phyloP scores from a whole-genome alignment of 2,329 filamentous ascomycete genomes.

The Coniochaeta hoffmannii region DNA sequence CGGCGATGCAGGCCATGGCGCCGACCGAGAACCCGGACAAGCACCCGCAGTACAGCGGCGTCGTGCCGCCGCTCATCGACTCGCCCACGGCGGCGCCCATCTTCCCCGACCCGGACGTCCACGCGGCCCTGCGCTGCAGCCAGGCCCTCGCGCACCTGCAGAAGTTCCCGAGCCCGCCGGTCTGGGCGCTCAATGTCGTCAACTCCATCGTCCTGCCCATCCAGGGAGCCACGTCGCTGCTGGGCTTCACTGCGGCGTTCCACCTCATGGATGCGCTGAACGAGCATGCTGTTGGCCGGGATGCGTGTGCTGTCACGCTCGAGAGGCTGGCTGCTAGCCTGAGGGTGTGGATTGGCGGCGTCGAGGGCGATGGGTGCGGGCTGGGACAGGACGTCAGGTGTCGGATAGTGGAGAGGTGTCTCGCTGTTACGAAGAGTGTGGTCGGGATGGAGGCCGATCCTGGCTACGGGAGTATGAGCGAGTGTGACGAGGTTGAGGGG shows the following conservation, averaged over 20 bases:
- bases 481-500: conserved; percentile 30
- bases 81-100: conserved; percentile 29
- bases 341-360: conserved; percentile 53
- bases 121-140: conserved; percentile 51
- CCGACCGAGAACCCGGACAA: conserved; percentile 28
- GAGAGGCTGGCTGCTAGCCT: conserved; percentile 51
- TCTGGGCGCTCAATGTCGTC: conserved; percentile 39
- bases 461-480: conserved; percentile 52
- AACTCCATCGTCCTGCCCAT: conserved; percentile 37
- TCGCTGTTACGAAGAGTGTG: conserved; percentile 46
- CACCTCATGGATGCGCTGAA: conserved; percentile 49
- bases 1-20: conserved; percentile 45
- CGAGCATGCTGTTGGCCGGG: conserved; percentile 36
- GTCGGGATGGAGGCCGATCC: conserved; percentile 54
- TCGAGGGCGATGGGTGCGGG: conserved; percentile 41
- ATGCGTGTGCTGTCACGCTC: conserved; percentile 38
- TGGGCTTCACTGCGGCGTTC: conserved; percentile 53
- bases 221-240: conserved; percentile 38
- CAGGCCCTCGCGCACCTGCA: conserved; percentile 54
- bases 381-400: conserved; percentile 44
- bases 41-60: conserved; percentile 19
- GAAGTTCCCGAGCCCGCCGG: conserved; percentile 31
- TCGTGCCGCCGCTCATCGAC: conserved; percentile 36
- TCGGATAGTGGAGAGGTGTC: conserved; percentile 47
- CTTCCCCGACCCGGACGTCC: conserved; percentile 41